A percentile compares a stretch with the other conserved stretches of the same genome.
phyloP scores from a whole-genome alignment of 169 alveolate genomes.

The Cryptosporidium tyzzeri region DNA sequence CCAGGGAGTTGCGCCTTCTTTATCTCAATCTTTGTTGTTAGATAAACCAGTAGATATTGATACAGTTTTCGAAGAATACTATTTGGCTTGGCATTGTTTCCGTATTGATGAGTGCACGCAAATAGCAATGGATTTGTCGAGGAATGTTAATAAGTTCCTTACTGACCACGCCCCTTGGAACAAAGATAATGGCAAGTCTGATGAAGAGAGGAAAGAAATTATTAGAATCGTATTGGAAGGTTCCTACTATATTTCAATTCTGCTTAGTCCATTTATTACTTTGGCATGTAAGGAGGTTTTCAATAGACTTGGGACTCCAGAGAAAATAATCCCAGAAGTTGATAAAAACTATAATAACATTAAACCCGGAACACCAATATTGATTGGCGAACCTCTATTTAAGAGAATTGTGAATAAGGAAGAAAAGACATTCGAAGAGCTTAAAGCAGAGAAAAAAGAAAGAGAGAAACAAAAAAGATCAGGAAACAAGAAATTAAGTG shows the following conservation, averaged over 20 bases:
- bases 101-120: slow-evolving; percentile 83
- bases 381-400: slow-evolving; percentile 64
- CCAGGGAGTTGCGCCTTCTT: slow-evolving; percentile 82
- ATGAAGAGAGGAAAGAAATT: slow-evolving; percentile 78
- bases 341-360: slow-evolving; percentile 23
- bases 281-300: slow-evolving; percentile 85
- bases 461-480: slow-evolving; percentile 9
- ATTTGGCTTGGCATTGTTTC: slow-evolving; percentile 74
- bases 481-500: not conserved
- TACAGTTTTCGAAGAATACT: slow-evolving; percentile 79
- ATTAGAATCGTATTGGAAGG: slow-evolving; percentile 90
- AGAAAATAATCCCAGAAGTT: not conserved
- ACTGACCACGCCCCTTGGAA: slow-evolving; percentile 92
- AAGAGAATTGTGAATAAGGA: slow-evolving; percentile 9
- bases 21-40: slow-evolving; percentile 75
- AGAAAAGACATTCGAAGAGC: slow-evolving; percentile 24
- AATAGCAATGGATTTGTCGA: slow-evolving; percentile 82
- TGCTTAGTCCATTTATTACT: slow-evolving; percentile 89
- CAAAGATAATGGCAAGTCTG: slow-evolving; percentile 75
- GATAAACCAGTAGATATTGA: slow-evolving; percentile 83
- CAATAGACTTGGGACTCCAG: slow-evolving; percentile 83
- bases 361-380: slow-evolving; percentile 15
- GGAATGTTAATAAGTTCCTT: slow-evolving; percentile 86
- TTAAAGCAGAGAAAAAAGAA: slow-evolving; percentile 48
- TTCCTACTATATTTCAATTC: slow-evolving; percentile 88